Percentiles rank a stretch among this genome's conserved stretches.
Evolutionary conservation across 1,139 yeast species (phyloP).

Genomic region (Kurtzmaniella quercitrusa): DNA sequence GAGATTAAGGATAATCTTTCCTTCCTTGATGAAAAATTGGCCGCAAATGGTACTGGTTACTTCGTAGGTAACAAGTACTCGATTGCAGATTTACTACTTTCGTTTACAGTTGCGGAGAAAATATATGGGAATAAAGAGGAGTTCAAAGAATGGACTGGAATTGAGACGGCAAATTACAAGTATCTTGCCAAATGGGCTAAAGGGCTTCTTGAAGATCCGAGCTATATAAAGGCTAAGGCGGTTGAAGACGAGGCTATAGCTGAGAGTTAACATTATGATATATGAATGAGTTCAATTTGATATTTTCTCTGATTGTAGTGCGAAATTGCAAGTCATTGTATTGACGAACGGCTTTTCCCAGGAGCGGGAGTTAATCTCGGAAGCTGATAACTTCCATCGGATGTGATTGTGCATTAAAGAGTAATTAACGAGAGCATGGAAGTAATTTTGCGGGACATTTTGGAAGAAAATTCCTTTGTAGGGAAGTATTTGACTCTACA

Average conservation of each 20-base stretch:
- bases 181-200: background rate
- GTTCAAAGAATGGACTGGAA: slow-evolving; percentile 12
- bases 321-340: no score
- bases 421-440: no score
- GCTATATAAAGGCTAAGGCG: background rate
- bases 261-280: no score
- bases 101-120: slow-evolving; percentile 20
- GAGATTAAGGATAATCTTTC: slow-evolving; percentile 22
- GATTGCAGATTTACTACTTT: slow-evolving; percentile 45
- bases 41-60: slow-evolving; percentile 24
- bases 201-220: background rate
- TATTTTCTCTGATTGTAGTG: no score
- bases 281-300: no score
- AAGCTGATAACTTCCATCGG: no score
- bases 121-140: background rate
- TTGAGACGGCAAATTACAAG: slow-evolving; percentile 4
- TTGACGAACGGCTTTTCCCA: no score
- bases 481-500: no score
- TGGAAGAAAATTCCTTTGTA: no score
- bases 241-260: background rate
- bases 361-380: no score
- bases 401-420: no score
- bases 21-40: slow-evolving; percentile 25
- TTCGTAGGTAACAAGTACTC: slow-evolving; percentile 43
- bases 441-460: no score